A percentile compares a stretch with the other conserved stretches of the same genome.
Evolutionary conservation across 441 rosid genomes (phyloP).

Genomic region (Brassica hybrid): DNA sequence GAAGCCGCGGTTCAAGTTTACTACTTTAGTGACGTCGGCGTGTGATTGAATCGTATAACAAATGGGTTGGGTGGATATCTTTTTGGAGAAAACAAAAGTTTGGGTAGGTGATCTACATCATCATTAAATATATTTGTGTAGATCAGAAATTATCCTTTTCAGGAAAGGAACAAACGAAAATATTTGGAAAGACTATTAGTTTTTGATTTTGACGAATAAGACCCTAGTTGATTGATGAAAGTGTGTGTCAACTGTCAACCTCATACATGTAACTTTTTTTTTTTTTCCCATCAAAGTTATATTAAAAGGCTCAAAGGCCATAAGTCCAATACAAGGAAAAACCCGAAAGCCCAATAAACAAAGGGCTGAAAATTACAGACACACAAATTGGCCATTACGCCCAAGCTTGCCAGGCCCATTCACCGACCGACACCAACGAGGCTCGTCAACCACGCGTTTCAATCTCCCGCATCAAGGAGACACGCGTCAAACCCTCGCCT

Average conservation of each 20-base stretch:
- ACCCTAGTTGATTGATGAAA: neutral
- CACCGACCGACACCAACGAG: too few species aligned
- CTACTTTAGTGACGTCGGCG: conserved; percentile 28
- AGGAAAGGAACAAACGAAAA: conserved; percentile 25
- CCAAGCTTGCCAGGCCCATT: too few species aligned
- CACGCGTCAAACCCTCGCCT: too few species aligned
- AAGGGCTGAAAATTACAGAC: too few species aligned
- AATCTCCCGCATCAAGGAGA: too few species aligned
- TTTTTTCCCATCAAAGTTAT: too few species aligned
- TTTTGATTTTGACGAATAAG: conserved; percentile 12
- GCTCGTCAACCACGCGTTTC: too few species aligned
- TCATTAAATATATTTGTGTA: conserved; percentile 34
- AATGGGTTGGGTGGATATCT: conserved; percentile 23
- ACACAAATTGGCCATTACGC: too few species aligned
- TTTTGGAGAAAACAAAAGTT: conserved; percentile 29
- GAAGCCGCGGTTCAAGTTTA: neutral
- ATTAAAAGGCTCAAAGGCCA: too few species aligned
- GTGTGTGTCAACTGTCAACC: neutral
- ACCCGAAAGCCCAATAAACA: too few species aligned
- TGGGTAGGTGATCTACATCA: conserved; percentile 37
- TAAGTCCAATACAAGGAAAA: too few species aligned
- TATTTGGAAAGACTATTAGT: conserved; percentile 25
- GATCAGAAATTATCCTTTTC: conserved; percentile 31
- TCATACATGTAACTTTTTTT: conserved; percentile 13
- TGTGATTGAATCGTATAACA: conserved; percentile 13